Conservation (phyloP, 2,329 filamentous ascomycete genomes). For the Tolypocladium tropicale region DNA sequence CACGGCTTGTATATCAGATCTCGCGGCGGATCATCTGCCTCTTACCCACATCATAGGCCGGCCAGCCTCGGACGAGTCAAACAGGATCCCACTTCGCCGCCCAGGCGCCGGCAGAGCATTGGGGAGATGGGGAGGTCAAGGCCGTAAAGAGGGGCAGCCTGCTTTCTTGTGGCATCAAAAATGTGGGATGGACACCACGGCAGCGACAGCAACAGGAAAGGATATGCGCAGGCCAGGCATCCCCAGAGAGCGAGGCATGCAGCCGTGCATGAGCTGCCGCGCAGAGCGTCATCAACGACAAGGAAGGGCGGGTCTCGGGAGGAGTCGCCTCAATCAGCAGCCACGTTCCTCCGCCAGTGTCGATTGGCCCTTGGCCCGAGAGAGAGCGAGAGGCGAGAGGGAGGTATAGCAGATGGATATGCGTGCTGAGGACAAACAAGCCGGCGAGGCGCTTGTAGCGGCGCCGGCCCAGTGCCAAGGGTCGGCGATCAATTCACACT, state of each 20-base stretch:
- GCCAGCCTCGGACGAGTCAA: background rate
- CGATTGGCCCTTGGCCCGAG: background rate
- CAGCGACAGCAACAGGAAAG: background rate
- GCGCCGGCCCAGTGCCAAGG: background rate
- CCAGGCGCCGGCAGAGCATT: background rate
- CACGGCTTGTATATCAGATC: background rate
- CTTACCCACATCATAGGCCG: background rate
- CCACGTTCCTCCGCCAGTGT: background rate
- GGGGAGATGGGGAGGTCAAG: background rate
- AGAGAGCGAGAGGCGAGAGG: background rate
- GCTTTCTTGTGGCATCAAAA: background rate
- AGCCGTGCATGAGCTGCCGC: background rate
- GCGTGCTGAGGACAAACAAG: too few relatives aligned
- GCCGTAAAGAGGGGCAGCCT: background rate
- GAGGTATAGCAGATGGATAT: too few relatives aligned
- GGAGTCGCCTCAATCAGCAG: background rate
- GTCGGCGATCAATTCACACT: background rate
- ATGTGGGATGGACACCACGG: background rate
- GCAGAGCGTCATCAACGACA: background rate
- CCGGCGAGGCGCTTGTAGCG: background rate
- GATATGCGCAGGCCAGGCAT: background rate
- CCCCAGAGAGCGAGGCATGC: background rate
- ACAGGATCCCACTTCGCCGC: background rate
- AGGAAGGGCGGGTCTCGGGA: background rate
- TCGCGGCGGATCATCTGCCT: background rate